These are phyloP conservation scores for Tothia fuscella DNA, from an alignment of 2,329 filamentous ascomycete genomes.

Conservation along the genomic window DNA sequence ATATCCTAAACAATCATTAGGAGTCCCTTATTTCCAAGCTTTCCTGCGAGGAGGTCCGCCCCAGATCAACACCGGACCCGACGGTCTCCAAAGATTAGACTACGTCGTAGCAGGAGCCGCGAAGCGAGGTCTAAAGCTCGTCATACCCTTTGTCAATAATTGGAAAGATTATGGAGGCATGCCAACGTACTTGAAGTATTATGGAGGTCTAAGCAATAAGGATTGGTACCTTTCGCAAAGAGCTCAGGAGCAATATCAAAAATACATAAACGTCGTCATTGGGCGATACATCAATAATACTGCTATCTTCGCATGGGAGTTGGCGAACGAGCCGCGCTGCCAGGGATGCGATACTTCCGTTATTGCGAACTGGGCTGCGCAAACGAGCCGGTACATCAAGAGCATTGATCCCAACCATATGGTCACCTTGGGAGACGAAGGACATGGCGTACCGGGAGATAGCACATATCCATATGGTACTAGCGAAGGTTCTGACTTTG, in stretches of 20 bases:
- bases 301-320: conserved; percentile 55
- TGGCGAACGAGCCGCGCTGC: conserved; percentile 56
- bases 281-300: conserved; percentile 46
- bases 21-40: conserved; percentile 43
- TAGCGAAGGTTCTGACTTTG: conserved; percentile 41
- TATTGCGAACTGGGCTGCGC: conserved; percentile 47
- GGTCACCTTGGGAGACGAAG: conserved; percentile 53
- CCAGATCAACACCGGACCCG: conserved; percentile 50
- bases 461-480: conserved; percentile 39
- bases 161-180: conserved; percentile 59
- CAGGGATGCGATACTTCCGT: conserved; percentile 45
- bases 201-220: conserved; percentile 23
- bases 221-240: conserved; percentile 45
- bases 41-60: conserved; percentile 36
- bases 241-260: conserved; percentile 43
- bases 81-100: conserved; percentile 54
- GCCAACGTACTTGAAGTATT: conserved; percentile 33
- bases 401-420: conserved; percentile 48
- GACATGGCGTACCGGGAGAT: conserved; percentile 37
- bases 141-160: conserved; percentile 57
- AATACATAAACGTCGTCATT: conserved; percentile 49
- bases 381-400: conserved; percentile 51
- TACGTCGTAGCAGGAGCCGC: conserved; percentile 51
- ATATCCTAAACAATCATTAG: conserved; percentile 14
- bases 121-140: conserved; percentile 47